Conservation (phyloP, 2,329 filamentous ascomycete species). For the Chaetomium sp. region DNA sequence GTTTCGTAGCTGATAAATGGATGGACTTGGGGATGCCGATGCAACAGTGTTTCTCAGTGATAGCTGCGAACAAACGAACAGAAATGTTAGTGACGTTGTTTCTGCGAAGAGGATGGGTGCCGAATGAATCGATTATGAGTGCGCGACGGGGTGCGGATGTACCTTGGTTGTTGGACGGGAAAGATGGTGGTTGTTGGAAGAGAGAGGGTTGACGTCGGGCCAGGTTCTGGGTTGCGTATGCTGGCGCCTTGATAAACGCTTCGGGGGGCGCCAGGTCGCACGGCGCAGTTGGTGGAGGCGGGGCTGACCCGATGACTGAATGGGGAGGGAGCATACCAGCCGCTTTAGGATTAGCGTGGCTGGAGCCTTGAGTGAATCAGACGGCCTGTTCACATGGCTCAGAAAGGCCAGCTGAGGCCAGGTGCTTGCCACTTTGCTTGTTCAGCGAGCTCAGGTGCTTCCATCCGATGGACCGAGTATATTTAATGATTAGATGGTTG, state of each 20-base stretch:
- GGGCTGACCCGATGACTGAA: conserved; percentile 36
- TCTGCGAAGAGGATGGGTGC: background rate
- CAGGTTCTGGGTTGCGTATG: conserved; percentile 27
- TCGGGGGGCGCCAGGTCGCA: conserved; percentile 22
- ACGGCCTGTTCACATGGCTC: conserved; percentile 33
- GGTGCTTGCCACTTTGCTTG: conserved; percentile 14
- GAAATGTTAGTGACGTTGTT: conserved; percentile 7
- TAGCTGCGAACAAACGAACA: conserved; percentile 10
- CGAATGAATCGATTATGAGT: background rate
- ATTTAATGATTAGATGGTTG: too few relatives aligned
- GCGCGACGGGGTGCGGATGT: conserved; percentile 2
- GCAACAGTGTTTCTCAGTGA: conserved; percentile 2
- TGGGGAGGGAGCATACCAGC: conserved; percentile 17
- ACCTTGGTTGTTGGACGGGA: conserved; percentile 14
- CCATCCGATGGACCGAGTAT: too few relatives aligned
- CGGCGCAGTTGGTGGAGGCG: conserved; percentile 29
- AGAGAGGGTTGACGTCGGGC: conserved; percentile 32
- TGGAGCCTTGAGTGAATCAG: conserved; percentile 32
- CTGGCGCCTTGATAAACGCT: conserved; percentile 33
- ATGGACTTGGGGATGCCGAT: conserved; percentile 18
- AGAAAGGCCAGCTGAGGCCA: conserved; percentile 19
- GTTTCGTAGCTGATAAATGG: conserved; percentile 36
- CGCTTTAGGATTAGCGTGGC: conserved; percentile 24
- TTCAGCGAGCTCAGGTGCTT: conserved; percentile 24
- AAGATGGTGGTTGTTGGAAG: conserved; percentile 24